Percentiles rank a stretch among this genome's conserved stretches.
These are phyloP conservation scores for Aphanoascus verrucosus DNA, from an alignment of 2,329 filamentous ascomycete species.

Conservation along the genomic window DNA sequence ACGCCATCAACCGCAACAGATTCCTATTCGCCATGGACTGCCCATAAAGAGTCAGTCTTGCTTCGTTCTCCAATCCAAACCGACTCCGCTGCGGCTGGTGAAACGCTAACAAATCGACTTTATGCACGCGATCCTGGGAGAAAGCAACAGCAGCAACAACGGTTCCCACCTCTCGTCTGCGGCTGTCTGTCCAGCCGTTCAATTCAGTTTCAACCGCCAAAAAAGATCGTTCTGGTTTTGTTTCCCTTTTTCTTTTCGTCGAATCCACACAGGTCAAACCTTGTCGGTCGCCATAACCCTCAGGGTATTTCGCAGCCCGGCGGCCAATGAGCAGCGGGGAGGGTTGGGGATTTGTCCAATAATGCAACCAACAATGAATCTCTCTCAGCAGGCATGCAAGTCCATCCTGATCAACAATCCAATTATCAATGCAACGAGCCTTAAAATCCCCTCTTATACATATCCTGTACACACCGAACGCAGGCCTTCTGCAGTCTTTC, in stretches of 20 bases:
- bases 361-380: conserved; percentile 1
- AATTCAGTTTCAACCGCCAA: background rate
- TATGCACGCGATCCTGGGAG: background rate
- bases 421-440: background rate
- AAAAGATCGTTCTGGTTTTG: background rate
- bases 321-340: background rate
- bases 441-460: too few species aligned
- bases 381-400: background rate
- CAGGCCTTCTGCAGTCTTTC: background rate
- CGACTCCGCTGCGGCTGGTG: background rate
- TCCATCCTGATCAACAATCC: background rate
- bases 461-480: too few species aligned
- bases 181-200: background rate
- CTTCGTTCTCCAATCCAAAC: background rate
- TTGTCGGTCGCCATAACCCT: background rate
- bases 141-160: background rate
- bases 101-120: background rate
- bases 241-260: background rate
- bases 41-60: background rate
- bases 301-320: background rate
- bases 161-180: background rate
- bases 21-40: background rate
- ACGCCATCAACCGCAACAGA: background rate
- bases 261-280: background rate
- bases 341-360: background rate